These are phyloP conservation scores for Calonectria crousiana DNA, from an alignment of 2,329 filamentous ascomycete species.

Conservation along the genomic window DNA sequence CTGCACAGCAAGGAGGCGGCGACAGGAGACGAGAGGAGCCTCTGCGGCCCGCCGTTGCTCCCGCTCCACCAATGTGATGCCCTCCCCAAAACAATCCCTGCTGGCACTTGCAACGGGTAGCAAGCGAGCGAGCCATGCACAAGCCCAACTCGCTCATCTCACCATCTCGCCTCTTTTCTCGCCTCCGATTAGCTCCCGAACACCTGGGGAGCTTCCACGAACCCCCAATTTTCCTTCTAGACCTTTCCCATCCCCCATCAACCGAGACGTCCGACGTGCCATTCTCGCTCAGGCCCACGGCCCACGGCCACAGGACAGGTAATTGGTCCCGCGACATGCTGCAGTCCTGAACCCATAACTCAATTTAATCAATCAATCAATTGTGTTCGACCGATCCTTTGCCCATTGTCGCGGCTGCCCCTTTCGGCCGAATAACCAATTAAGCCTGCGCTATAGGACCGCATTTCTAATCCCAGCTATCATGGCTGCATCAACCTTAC, in stretches of 20 bases:
- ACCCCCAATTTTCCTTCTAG: conserved; percentile 15
- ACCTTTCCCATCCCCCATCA: conserved; percentile 3
- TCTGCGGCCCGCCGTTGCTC: conserved; percentile 22
- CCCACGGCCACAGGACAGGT: background rate
- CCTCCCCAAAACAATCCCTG: conserved; percentile 36
- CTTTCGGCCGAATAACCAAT: conserved; percentile 13
- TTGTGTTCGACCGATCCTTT: background rate
- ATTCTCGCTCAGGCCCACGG: background rate
- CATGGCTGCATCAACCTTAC: conserved; percentile 15
- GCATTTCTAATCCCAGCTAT: conserved; percentile 12
- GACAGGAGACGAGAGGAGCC: background rate
- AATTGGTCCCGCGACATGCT: conserved; percentile 6
- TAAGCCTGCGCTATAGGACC: conserved; percentile 16
- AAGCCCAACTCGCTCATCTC: conserved; percentile 40
- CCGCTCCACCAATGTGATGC: conserved; percentile 25
- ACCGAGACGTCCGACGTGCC: background rate
- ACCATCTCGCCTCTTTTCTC: conserved; percentile 43
- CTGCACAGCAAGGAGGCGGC: background rate
- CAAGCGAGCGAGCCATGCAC: conserved; percentile 42
- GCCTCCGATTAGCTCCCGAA: conserved; percentile 45
- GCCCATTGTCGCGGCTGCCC: background rate
- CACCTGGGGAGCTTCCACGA: conserved; percentile 34
- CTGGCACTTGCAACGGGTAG: conserved; percentile 43
- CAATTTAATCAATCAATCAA: background rate
- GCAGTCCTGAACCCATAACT: background rate